Evolutionary conservation across 1,139 yeast species (phyloP), one percentile per base, ranked within the genome.

Genomic region (Nakaseomyces nivariensis): DNA sequence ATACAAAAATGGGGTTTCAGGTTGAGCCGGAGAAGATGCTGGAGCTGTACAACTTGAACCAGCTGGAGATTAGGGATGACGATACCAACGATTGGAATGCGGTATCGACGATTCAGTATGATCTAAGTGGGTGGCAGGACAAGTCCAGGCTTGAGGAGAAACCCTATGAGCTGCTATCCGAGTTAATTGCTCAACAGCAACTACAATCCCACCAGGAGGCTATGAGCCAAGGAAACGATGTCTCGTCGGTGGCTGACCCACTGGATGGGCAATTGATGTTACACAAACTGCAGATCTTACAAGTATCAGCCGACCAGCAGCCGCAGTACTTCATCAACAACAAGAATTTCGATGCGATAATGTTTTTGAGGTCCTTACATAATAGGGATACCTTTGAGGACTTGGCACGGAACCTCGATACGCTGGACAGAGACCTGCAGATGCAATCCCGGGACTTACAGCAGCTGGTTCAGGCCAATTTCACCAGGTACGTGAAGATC

Each of bases 361-460:
- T 75, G 50, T 90, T 82, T 62, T 69, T 90, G 55, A 77, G 83
- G 33, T 78, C 80, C 10, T 75, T 89, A 4, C 96, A 89, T 63
- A 72, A 75, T 9, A 81, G 81, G 43, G 85, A 89, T 36, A 74
- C 90, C 0, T 81, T 83, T 50, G 78, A 77, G 22, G 79, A 83
- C 38, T 71, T 89, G 55, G 70, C 74, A 32, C 62, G 69, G 8
- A 79, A 88, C 2, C 72, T 88, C 51, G 74, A 72, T 37, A 73
- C 69, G 47, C 71, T 90, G 51, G 89, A 87, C 56, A 63, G 67
- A 31, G 78, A 80, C 31, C 79, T 90, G 34, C 75, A 78, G 22
- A 72, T 77, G 25, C 85, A 84, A 59, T 80, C 86, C n/a, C 73
- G 74, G 10, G 83, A 84, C 48, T 70, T 90, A 61, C 78, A 82